A percentile compares a stretch with the other conserved stretches of the same genome.
phyloP scores from a whole-genome alignment of 352 stramenopile species.

The Pythium chondricola region DNA sequence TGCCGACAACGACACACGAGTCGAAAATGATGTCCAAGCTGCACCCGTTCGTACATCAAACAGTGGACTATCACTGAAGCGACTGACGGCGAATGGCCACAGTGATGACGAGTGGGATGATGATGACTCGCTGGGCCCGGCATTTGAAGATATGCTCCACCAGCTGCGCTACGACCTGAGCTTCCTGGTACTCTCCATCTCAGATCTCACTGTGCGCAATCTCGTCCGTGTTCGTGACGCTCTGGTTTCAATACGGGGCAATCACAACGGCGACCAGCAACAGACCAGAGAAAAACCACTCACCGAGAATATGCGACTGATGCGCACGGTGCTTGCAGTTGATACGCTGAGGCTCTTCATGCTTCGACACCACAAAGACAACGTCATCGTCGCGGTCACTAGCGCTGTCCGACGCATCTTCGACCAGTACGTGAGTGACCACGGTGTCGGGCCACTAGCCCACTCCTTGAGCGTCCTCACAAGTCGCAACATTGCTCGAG shows the following conservation, averaged over 20 bases:
- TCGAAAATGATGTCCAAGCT: neutral
- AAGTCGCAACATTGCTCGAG: conserved; percentile 30
- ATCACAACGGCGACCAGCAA: neutral
- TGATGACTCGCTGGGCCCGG: conserved; percentile 6
- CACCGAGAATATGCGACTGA: conserved; percentile 12
- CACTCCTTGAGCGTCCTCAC: conserved; percentile 23
- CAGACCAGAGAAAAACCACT: neutral
- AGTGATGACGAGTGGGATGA: neutral
- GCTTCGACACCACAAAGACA: conserved; percentile 18
- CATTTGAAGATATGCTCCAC: conserved; percentile 29
- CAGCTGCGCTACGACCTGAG: conserved; percentile 24
- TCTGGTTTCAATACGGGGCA: neutral
- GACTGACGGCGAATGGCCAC: neutral
- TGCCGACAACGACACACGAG: neutral
- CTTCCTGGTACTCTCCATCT: conserved; percentile 22
- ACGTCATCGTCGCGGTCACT: conserved; percentile 23
- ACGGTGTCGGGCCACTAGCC: conserved; percentile 6
- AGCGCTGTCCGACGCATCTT: conserved; percentile 16
- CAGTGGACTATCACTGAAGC: neutral
- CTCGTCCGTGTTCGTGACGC: conserved; percentile 26
- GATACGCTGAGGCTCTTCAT: conserved; percentile 38
- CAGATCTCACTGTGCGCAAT: conserved; percentile 23
- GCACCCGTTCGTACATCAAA: neutral
- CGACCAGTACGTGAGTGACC: conserved; percentile 17
- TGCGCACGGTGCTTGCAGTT: conserved; percentile 32